These are phyloP conservation scores for Ogataea parapolymorpha DNA, from an alignment of 805 yeast genomes.

Conservation along the genomic window DNA sequence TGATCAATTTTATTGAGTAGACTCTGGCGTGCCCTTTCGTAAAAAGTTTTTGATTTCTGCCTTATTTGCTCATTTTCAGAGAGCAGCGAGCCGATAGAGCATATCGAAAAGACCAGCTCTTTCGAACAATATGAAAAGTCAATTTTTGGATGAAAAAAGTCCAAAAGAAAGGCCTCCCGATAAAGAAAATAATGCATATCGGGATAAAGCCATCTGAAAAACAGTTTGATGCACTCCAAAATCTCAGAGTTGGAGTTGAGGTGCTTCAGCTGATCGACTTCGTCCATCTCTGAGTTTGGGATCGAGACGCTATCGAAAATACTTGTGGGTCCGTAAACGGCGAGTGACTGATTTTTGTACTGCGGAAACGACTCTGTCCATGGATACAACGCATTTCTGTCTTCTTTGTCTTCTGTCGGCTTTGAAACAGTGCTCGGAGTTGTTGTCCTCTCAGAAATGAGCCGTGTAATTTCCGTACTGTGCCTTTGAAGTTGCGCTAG, in stretches of 20 bases:
- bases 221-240: conserved; percentile 20
- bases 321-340: conserved; percentile 25
- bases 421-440: background rate
- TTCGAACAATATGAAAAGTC: conserved; percentile 53
- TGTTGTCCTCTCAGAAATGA: no score
- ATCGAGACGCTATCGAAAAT: conserved; percentile 34
- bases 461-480: no score
- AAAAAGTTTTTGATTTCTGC: conserved; percentile 41
- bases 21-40: conserved; percentile 43
- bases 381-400: conserved; percentile 13
- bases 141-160: conserved; percentile 55
- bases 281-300: conserved; percentile 8
- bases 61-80: conserved; percentile 42
- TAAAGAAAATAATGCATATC: conserved; percentile 61
- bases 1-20: conserved; percentile 41
- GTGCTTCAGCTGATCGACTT: conserved; percentile 19
- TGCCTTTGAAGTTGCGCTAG: conserved; percentile 1
- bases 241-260: conserved; percentile 32
- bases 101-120: conserved; percentile 51
- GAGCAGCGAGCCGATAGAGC: conserved; percentile 57
- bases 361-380: conserved; percentile 18
- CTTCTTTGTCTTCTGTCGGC: background rate
- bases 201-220: conserved; percentile 65
- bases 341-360: conserved; percentile 12
- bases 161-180: conserved; percentile 58